These are phyloP conservation scores for Aspergillus felis DNA, from an alignment of 2,329 filamentous ascomycete genomes.

Conservation along the genomic window DNA sequence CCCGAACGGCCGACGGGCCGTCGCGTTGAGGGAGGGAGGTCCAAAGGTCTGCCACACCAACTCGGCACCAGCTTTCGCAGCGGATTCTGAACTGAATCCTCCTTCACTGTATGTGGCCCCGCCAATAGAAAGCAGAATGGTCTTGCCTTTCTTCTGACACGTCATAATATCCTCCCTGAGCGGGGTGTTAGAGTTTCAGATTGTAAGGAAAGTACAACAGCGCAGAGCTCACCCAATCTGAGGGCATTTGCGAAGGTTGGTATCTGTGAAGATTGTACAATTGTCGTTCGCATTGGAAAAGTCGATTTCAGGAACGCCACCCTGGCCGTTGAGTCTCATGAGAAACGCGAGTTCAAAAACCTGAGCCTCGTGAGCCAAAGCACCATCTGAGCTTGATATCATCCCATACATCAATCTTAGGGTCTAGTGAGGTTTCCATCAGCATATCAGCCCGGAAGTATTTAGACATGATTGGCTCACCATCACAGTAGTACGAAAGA, in stretches of 20 bases:
- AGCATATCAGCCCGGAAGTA: slow-evolving; percentile 1
- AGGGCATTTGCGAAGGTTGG: slow-evolving; percentile 57
- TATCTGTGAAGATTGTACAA: slow-evolving; percentile 58
- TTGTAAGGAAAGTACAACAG: background rate
- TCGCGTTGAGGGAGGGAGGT: slow-evolving; percentile 44
- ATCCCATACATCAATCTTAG: slow-evolving; percentile 21
- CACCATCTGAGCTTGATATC: background rate
- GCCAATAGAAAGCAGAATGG: slow-evolving; percentile 67
- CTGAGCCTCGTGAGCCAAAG: slow-evolving; percentile 28
- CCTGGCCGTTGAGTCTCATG: slow-evolving; percentile 51
- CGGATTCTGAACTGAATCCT: slow-evolving; percentile 55
- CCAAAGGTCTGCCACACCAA: slow-evolving; percentile 70
- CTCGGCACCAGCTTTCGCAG: slow-evolving; percentile 55
- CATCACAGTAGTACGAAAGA: slow-evolving; percentile 56
- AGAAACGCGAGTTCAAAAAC: slow-evolving; percentile 65
- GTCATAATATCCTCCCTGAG: slow-evolving; percentile 45
- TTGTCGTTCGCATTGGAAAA: slow-evolving; percentile 62
- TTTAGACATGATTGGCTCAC: slow-evolving; percentile 36
- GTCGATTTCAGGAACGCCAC: slow-evolving; percentile 53
- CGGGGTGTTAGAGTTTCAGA: background rate
- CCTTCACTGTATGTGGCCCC: slow-evolving; percentile 67
- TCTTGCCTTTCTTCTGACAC: slow-evolving; percentile 66
- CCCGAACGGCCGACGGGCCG: slow-evolving; percentile 62
- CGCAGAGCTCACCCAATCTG: slow-evolving; percentile 55
- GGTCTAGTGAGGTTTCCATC: slow-evolving; percentile 18